phyloP scores from a whole-genome alignment of 148 eudicot genomes.

The Rhododendron molle region DNA sequence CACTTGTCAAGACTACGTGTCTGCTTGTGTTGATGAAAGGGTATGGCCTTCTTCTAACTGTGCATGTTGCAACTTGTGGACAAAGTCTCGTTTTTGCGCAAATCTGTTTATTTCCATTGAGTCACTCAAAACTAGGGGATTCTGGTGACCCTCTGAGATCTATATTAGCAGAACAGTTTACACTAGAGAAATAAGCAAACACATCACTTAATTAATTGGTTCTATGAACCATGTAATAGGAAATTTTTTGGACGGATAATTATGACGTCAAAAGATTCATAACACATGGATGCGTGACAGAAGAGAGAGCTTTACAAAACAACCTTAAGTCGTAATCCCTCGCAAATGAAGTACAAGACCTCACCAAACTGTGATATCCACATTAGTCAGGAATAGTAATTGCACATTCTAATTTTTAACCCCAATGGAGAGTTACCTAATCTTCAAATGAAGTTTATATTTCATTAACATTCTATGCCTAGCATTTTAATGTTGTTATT shows the following conservation, averaged over 20 bases:
- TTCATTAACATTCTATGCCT: neutral
- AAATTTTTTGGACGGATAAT: neutral
- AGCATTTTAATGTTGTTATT: neutral
- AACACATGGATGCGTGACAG: neutral
- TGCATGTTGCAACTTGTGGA: neutral
- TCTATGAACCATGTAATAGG: neutral
- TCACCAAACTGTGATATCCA: neutral
- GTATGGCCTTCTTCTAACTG: slow-evolving; percentile 16
- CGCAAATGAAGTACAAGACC: neutral
- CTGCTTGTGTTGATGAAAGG: slow-evolving; percentile 23
- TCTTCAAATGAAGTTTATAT: slow-evolving; percentile 2
- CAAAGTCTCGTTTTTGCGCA: neutral
- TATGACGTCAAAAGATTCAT: neutral
- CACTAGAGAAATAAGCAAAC: neutral
- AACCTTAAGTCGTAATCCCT: no score
- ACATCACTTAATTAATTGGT: neutral
- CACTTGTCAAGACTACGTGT: slow-evolving; percentile 12
- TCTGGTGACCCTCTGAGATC: neutral
- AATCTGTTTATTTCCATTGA: neutral
- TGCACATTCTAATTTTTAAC: neutral
- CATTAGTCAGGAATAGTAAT: neutral
- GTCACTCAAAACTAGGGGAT: neutral
- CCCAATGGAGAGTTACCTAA: neutral
- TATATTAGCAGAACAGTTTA: neutral
- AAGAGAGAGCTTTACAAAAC: neutral